Evolutionary conservation across 2,329 filamentous ascomycete genomes (phyloP), one percentile per base, ranked within the genome.

Genomic region (Colletotrichum sp.): DNA sequence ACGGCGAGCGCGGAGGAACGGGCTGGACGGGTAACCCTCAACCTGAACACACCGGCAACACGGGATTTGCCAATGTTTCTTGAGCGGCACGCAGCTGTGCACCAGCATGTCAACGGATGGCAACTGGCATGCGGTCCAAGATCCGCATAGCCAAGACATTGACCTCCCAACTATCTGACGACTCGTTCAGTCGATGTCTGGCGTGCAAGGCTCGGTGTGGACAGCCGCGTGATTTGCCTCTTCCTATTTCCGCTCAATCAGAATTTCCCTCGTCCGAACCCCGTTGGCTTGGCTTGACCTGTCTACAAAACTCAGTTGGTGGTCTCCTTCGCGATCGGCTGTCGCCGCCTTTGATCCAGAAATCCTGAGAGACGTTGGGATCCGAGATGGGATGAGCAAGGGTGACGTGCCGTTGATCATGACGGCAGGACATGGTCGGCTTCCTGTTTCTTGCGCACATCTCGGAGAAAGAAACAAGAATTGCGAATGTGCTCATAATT

Each of bases 111-210:
- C 59, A 69, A 69, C 70, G 64, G 65, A 76, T 69, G 64, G 70
- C 70, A 76, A 76, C 70, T 76, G 64, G 59, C 70, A 73, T 73
- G 70, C 70, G 39, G 63, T 49, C 52, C 63, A 63, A 62, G 72
- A 59, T 63, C 49, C 63, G 64, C 64, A 39, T 18, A 49, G 69
- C 70, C 59, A 72, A 72, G 55, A 76, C 39, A 69, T 49, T 69
- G 7, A 32, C 44, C 55, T 49, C 68, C 16, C 66, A 57, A 72
- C 69, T 49, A 67, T 32, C 39, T 60, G 69, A 72, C n/a, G 69
- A 55, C 52, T 63, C 55, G 60, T 52, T 49, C 28, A 66, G 52
- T 21, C 34, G 24, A 52, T 67, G 59, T 63, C 28, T 63, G 55
- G 62, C 28, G 26, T 62, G 44, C 32, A 26, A 39, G 44, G 34